phyloP scores from a whole-genome alignment of 129 eudicot genomes.

The Escallonia herrerae region DNA sequence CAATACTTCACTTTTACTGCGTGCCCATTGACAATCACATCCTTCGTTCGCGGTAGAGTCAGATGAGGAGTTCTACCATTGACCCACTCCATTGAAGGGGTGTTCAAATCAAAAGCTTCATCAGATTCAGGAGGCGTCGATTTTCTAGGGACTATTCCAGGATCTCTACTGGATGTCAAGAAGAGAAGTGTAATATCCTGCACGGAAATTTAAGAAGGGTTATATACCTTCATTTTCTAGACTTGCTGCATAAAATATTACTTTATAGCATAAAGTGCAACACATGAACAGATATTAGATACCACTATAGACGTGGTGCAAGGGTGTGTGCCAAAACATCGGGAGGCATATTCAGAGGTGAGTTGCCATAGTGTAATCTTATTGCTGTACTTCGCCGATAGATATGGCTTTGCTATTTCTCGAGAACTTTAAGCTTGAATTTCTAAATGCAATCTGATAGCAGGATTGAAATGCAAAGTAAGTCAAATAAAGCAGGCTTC shows the following conservation, averaged over 20 bases:
- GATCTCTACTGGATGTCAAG: slow-evolving; percentile 89
- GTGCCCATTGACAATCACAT: slow-evolving; percentile 62
- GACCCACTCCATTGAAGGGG: slow-evolving; percentile 94
- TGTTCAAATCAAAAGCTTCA: slow-evolving; percentile 37
- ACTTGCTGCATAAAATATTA: background rate
- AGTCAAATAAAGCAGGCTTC: background rate
- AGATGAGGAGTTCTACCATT: slow-evolving; percentile 65
- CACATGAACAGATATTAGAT: too few relatives aligned
- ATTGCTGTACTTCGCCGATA: too few relatives aligned
- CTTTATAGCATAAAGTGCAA: too few relatives aligned
- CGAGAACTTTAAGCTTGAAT: background rate
- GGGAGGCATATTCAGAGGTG: too few relatives aligned
- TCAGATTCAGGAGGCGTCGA: slow-evolving; percentile 70
- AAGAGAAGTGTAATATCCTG: slow-evolving; percentile 77
- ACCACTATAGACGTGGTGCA: too few relatives aligned
- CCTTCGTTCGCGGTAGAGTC: slow-evolving; percentile 66
- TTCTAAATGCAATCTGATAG: background rate
- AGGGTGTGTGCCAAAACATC: too few relatives aligned
- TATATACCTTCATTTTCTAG: background rate
- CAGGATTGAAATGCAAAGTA: background rate
- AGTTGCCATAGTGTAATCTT: too few relatives aligned
- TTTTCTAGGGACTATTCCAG: slow-evolving; percentile 89
- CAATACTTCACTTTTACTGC: slow-evolving; percentile 80
- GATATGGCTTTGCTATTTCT: background rate
- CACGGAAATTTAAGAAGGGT: slow-evolving; percentile 10